Percentiles rank a stretch among this genome's conserved stretches.
Conservation (phyloP, 2,329 filamentous ascomycete species). For the Exophiala dermatitidis region DNA sequence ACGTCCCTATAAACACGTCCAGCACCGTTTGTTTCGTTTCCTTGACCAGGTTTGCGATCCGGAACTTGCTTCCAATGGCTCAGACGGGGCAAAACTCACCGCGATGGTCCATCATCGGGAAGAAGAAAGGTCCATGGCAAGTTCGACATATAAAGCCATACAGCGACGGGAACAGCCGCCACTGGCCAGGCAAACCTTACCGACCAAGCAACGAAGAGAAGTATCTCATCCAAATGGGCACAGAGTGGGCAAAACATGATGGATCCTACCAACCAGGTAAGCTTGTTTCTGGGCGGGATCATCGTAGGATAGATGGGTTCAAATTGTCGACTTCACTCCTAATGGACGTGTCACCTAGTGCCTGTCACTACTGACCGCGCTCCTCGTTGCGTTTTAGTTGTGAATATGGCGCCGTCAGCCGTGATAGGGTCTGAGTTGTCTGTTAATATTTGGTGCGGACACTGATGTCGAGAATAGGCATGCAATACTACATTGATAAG, state of each 20-base stretch:
- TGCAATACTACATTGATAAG: conserved; percentile 45
- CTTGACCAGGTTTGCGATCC: too few relatives aligned
- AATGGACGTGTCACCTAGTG: not conserved
- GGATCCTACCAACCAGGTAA: conserved; percentile 24
- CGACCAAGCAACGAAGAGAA: conserved; percentile 35
- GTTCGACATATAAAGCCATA: conserved; percentile 21
- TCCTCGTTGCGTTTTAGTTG: too few relatives aligned
- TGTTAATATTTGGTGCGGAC: not conserved
- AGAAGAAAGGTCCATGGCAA: conserved; percentile 10
- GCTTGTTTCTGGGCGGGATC: not conserved
- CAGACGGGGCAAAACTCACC: not conserved
- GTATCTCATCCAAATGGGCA: conserved; percentile 45
- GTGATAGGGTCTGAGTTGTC: too few relatives aligned
- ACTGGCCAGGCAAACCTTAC: conserved; percentile 35
- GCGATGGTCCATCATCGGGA: conserved; percentile 14
- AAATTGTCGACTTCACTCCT: not conserved
- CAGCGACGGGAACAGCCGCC: conserved; percentile 35
- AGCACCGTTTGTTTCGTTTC: too few relatives aligned
- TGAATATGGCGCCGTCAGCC: too few relatives aligned
- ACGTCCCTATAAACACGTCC: too few relatives aligned
- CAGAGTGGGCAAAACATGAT: conserved; percentile 42
- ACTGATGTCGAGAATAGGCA: conserved; percentile 29
- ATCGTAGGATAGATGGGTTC: too few relatives aligned
- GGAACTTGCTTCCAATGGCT: not conserved
- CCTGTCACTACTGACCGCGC: too few relatives aligned